Percentiles rank a stretch among this genome's conserved stretches.
Conservation (phyloP, 2,329 filamentous ascomycete species). For the Diplodia sapinea region DNA sequence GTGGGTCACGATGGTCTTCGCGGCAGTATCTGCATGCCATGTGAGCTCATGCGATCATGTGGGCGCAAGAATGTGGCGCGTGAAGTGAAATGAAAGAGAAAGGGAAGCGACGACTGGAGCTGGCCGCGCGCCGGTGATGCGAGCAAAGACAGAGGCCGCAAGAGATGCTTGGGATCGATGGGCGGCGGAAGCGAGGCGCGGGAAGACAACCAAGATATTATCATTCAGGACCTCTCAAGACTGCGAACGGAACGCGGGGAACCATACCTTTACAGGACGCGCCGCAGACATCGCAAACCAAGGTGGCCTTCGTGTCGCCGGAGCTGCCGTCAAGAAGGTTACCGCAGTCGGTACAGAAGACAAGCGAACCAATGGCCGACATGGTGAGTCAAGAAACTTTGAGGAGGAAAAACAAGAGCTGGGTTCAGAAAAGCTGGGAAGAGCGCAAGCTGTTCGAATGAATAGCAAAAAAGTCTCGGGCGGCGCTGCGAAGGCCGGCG, state of each 20-base stretch:
- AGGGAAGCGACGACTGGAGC: not conserved
- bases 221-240: not conserved
- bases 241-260: too few relatives aligned
- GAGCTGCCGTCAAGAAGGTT: slow-evolving; percentile 84
- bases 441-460: not conserved
- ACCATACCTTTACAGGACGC: slow-evolving; percentile 77
- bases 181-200: not conserved
- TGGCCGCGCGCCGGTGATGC: not conserved
- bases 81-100: slow-evolving; percentile 9
- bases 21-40: slow-evolving; percentile 66
- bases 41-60: slow-evolving; percentile 24
- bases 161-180: not conserved
- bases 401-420: not conserved
- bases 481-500: slow-evolving; percentile 9
- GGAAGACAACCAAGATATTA: not conserved
- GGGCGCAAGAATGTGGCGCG: not conserved
- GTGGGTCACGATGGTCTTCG: slow-evolving; percentile 76
- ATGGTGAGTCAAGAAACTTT: slow-evolving; percentile 56
- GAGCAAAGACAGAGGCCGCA: not conserved
- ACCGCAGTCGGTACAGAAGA: slow-evolving; percentile 93
- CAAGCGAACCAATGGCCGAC: slow-evolving; percentile 86
- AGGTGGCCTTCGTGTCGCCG: slow-evolving; percentile 73
- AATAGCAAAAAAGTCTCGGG: slow-evolving; percentile 28
- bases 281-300: slow-evolving; percentile 86
- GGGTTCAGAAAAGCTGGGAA: not conserved